Base-by-base conservation (phyloP, 805 yeast species). In the Candida oleophila region DNA sequence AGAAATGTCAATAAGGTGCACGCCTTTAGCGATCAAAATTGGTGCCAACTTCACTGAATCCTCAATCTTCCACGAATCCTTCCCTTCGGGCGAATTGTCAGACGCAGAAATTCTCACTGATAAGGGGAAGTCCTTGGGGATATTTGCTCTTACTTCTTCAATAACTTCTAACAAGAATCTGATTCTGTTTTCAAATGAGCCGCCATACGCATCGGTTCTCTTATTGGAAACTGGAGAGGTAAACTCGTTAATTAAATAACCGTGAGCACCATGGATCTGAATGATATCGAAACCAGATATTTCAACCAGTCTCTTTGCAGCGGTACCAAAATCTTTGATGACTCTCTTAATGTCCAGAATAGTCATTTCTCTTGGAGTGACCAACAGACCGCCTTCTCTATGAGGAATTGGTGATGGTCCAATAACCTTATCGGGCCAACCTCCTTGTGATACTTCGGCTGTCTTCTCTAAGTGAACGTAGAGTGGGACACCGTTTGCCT, bases 191-290 rank as follows among this genome's bases (percentile, higher is more conserved):
- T 81, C 86, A 44, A 81, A 66, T 2, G 77, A 64, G 3, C 87
- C 87, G 40, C 88, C 89, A 52, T 82, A 83, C 51, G 74, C 69
- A 55, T 84, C 89, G 1, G 77, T 76, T 57, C 89, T 73, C 47
- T 66, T 59, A 61, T 84, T 82, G 25, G 77, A 62, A 38, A 57
- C 52, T 1, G 66, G 62, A 32, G 78, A 71, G 44, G 78, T 53
- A 53, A 84, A 82, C 53, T 74, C 70, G 55, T 71, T 67, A 32
- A 77, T 48, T 41, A 83, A 60, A 54, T 78, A 81, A 2, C 88
- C 88, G 58, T 82, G 82, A 19, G 89, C 89, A 36, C 70, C 70
- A 59, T 84, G 88, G 42, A 84, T 67, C 56, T 82, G 87, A 41
- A 85, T 77, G 52, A 83, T 83, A 60, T 85, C 88, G 42, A 78